Evolutionary conservation across 108 stramenopile species (phyloP).

Genomic region (Heterococcus sp.): DNA sequence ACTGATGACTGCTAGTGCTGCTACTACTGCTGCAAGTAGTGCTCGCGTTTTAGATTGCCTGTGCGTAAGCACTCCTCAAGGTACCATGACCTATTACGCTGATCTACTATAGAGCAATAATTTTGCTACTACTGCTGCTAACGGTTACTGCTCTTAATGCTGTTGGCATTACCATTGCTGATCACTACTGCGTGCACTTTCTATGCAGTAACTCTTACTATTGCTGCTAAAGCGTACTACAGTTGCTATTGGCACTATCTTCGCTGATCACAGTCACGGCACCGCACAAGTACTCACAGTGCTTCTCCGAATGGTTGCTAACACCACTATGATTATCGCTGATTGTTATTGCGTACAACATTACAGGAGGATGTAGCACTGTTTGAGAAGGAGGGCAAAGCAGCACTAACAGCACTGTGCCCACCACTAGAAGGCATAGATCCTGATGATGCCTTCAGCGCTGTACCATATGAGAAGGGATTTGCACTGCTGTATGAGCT

Average conservation of each 20-base stretch:
- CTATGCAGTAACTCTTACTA: neutral
- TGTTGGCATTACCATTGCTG: no score
- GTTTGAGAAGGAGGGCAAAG: slow-evolving; percentile 47
- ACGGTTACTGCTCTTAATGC: no score
- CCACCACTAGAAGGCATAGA: slow-evolving; percentile 74
- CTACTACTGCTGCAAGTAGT: no score
- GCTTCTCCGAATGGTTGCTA: neutral
- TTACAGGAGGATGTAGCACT: slow-evolving; percentile 49
- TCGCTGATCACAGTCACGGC: neutral
- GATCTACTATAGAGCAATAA: no score
- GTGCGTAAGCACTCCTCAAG: no score
- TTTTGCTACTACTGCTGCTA: no score
- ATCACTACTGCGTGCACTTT: neutral
- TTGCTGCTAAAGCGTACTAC: neutral
- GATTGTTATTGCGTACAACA: neutral
- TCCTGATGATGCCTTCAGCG: slow-evolving; percentile 89
- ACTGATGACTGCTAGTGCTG: no score
- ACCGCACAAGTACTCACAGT: neutral
- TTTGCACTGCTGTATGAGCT: slow-evolving; percentile 73
- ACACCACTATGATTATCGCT: neutral
- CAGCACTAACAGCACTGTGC: slow-evolving; percentile 68
- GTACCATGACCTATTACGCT: no score
- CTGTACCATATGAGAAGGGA: slow-evolving; percentile 68
- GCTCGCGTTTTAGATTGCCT: no score
- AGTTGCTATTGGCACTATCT: neutral